Evolutionary conservation across 768 basidiomycete genomes (phyloP), one percentile per base, ranked within the genome.

Genomic region (Termitomyces sp.): DNA sequence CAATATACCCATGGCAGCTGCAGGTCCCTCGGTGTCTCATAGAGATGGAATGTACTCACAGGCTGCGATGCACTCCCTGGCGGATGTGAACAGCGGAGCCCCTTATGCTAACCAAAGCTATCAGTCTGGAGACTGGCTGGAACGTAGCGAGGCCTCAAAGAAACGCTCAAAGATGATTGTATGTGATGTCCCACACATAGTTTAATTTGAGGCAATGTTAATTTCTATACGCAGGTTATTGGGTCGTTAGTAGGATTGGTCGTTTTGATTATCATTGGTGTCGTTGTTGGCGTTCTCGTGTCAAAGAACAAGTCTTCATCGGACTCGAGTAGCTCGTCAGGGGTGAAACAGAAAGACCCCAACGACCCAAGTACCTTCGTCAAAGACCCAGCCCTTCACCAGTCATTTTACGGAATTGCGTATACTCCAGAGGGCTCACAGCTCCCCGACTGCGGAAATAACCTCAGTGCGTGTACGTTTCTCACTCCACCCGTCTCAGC

Each of bases 361-460:
- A 83, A 78, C 62, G 90, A 95, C 69, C 92, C 94, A 4, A 92
- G 85, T 70, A 78, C 79, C 17, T 97, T 95, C 71, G 69, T 72
- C 19, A 89, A 86, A 72, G 82, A 95, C 69, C 51, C 82, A 2
- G 78, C 78, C 31, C 72, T 96, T 49, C 79, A 86, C 59, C 83
- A 89, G 61, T 79, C 84, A 0, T 91, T 97, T 73, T 96, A 87
- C 68, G 94, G 90, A 5, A 66, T 96, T 23, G 94, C 94, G 0
- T 96, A 96, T 70, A 93, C 92, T 1, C 93, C 94, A 9, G 73
- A 75, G 19, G 85, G 85, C 40, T 84, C 86, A n/a, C 83, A 86
- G 62, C 69, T 86, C 23, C 91, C 91, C 0, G 66, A 80, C 34
- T 93, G 91, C 62, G 87, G 86, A 10, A 86, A 79, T 54, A 69